Conservation (phyloP, 192 early-diverging fungal species). For the Gaertneriomyces semiglobifer region DNA sequence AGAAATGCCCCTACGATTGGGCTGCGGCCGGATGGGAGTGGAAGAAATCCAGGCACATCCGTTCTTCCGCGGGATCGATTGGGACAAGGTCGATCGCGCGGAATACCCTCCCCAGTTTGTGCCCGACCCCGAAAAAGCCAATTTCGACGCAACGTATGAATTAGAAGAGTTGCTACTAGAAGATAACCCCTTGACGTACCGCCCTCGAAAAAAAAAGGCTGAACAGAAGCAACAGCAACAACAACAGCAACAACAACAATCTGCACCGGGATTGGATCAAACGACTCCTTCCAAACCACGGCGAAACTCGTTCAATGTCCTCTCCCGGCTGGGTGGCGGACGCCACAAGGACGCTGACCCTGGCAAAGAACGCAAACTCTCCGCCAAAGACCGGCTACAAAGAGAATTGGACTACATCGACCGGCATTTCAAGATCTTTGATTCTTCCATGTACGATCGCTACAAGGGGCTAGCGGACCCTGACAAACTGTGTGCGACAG, state of each 20-base stretch:
- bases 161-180: conserved; percentile 70
- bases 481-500: conserved; percentile 58
- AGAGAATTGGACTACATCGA: conserved; percentile 69
- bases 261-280: not conserved
- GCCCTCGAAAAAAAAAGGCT: conserved; percentile 46
- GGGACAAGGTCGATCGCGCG: conserved; percentile 42
- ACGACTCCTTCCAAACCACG: conserved; percentile 19
- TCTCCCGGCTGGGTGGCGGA: not conserved
- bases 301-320: not conserved
- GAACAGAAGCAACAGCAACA: conserved; percentile 26
- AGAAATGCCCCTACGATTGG: conserved; percentile 69
- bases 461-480: conserved; percentile 52
- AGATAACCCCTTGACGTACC: conserved; percentile 63
- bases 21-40: conserved; percentile 67
- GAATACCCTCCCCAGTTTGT: conserved; percentile 43
- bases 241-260: conserved; percentile 13
- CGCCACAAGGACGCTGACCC: not conserved
- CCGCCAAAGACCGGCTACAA: conserved; percentile 46
- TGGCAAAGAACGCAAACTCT: conserved; percentile 25
- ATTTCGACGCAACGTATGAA: conserved; percentile 76
- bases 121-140: conserved; percentile 48
- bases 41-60: conserved; percentile 52
- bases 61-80: conserved; percentile 50
- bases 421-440: conserved; percentile 71
- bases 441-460: conserved; percentile 76